Conservation (phyloP, 2,329 filamentous ascomycete genomes). For the Paradendryphiella salina region DNA sequence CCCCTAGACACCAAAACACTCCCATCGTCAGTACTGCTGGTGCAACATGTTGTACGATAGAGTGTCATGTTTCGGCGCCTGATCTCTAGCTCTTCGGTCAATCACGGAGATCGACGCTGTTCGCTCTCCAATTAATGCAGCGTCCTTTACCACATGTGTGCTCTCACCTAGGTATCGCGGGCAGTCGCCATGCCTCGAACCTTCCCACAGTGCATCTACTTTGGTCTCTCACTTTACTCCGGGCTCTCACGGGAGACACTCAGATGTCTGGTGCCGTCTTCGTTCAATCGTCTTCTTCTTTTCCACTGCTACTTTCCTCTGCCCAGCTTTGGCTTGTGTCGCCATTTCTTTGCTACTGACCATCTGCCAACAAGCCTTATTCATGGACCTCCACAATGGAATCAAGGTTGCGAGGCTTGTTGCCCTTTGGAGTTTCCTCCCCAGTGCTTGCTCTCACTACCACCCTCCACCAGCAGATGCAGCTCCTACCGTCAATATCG, state of each 20-base stretch:
- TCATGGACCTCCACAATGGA: not conserved
- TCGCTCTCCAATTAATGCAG: conserved; percentile 15
- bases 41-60: not conserved
- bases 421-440: not conserved
- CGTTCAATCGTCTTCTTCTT: not conserved
- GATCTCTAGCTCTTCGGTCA: not conserved
- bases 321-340: not conserved
- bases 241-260: not conserved
- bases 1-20: conserved; percentile 10
- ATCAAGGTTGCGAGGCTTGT: not conserved
- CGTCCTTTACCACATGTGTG: conserved; percentile 13
- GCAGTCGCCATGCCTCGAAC: conserved; percentile 5
- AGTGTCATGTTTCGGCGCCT: not conserved
- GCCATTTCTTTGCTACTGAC: not conserved
- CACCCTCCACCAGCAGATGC: conserved; percentile 23
- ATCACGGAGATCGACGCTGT: not conserved
- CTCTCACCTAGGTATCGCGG: conserved; percentile 20
- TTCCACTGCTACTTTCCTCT: conserved; percentile 1
- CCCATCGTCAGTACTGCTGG: not conserved
- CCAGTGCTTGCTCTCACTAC: conserved; percentile 10
- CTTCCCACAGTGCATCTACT: not conserved
- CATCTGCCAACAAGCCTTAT: not conserved
- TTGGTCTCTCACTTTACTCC: conserved; percentile 18
- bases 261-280: not conserved
- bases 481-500: conserved; percentile 20